phyloP scores from a whole-genome alignment of 768 basidiomycete genomes.

The Candolleomyces efflorescens region DNA sequence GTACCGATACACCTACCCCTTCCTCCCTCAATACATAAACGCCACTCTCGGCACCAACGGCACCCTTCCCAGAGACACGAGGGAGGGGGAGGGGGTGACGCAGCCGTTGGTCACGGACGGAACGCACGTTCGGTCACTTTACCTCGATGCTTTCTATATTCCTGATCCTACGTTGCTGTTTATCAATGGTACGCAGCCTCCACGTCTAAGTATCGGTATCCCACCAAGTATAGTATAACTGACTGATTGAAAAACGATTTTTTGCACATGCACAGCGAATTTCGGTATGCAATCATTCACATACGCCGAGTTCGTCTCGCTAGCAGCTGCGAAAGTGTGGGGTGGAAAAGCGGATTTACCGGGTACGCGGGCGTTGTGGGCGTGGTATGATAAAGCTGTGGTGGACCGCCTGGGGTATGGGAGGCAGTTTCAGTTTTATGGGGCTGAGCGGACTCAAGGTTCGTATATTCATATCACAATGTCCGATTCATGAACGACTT shows the following conservation, averaged over 20 bases:
- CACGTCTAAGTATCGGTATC: too few relatives aligned
- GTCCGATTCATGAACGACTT: neutral
- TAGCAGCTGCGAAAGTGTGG: constrained; percentile 37
- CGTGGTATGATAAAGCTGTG: constrained; percentile 25
- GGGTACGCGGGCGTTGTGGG: constrained; percentile 27
- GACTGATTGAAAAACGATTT: too few relatives aligned
- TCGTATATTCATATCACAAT: neutral
- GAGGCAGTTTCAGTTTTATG: constrained; percentile 31
- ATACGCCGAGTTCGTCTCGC: constrained; percentile 30
- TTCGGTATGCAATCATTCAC: constrained; percentile 36
- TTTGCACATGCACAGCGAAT: too few relatives aligned
- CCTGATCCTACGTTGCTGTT: constrained; percentile 42
- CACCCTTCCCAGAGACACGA: constrained; percentile 13
- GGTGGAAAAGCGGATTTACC: constrained; percentile 31
- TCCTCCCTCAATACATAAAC: constrained; percentile 37
- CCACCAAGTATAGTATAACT: too few relatives aligned
- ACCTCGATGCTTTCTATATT: constrained; percentile 39
- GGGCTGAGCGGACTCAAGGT: constrained; percentile 23
- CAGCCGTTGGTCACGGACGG: constrained; percentile 38
- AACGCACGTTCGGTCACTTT: constrained; percentile 33
- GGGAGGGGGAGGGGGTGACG: constrained; percentile 11
- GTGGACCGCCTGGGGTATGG: constrained; percentile 31
- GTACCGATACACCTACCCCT: constrained; percentile 42
- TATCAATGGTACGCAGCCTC: constrained; percentile 24
- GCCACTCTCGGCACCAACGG: constrained; percentile 19